Conservation (phyloP, 2,329 filamentous ascomycete genomes). For the Graphiopsis chlorocephala region DNA sequence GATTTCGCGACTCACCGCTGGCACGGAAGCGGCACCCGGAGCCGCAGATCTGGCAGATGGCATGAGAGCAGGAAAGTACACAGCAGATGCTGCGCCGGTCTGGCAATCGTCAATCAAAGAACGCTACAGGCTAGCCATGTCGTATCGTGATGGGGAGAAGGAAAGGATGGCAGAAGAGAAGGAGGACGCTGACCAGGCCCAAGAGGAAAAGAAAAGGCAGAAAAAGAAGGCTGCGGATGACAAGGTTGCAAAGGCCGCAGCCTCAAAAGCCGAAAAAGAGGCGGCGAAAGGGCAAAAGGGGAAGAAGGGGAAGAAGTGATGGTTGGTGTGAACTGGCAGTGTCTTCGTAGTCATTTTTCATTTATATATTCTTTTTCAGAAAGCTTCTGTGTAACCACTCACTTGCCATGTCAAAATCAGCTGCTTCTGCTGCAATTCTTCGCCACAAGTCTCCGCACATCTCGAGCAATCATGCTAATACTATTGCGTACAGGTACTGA, state of each 20-base stretch:
- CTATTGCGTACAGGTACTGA: not conserved
- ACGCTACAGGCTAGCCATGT: not conserved
- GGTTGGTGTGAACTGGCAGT: not conserved
- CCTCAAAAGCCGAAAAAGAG: not conserved
- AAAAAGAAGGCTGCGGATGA: not conserved
- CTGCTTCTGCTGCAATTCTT: not conserved
- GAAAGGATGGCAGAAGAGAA: not conserved
- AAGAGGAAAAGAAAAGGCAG: not conserved
- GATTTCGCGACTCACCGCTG: not conserved
- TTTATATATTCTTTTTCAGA: not conserved
- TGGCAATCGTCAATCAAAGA: not conserved
- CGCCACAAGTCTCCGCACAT: not conserved
- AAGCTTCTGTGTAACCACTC: not conserved
- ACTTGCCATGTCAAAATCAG: not conserved
- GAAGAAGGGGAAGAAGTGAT: not conserved
- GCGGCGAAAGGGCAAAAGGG: no score
- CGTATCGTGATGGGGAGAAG: not conserved
- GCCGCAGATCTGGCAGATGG: not conserved
- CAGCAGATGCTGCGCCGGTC: not conserved
- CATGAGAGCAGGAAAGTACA: not conserved
- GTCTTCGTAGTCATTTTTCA: not conserved
- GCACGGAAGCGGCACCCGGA: no score
- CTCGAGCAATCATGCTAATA: not conserved
- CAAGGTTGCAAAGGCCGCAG: not conserved
- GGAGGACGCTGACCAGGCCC: not conserved